Evolutionary conservation across 2,329 filamentous ascomycete genomes (phyloP), one percentile per base, ranked within the genome.

Genomic region (Trichoderma atrobrunneum): DNA sequence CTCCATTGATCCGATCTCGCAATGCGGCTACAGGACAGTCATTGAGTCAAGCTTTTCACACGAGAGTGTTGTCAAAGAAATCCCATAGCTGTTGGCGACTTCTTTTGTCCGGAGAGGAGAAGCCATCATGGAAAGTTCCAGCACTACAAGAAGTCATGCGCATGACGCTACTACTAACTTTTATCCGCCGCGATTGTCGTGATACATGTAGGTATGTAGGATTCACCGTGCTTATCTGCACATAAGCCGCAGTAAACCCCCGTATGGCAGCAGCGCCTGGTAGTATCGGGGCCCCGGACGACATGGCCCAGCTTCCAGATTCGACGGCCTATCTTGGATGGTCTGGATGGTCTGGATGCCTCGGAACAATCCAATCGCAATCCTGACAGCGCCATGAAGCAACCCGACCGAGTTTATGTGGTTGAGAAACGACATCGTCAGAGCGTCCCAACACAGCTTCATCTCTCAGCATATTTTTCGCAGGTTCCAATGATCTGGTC

Each of bases 391-490:
- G 93, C 93, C 14, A 81, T 87, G 78, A 86, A 84, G 43, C n/a
- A 73, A 86, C 92, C 77, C 93, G 93, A 1, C 89, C 93, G 76
- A 77, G 4, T 89, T 86, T 72, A 86, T 73, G 86, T 88, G 51
- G 78, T 81, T n/a, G 87, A 88, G 77, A 88, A 26, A 26, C 86
- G 67, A 80, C 79, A 75, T 73, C 28, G 8, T 56, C 72, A 24
- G 73, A 74, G 16, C 84, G 85, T 3, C 86, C 90, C 8, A 85
- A 90, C 79, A 92, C 74, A 83, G 82, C 63, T 98, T 96, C 81
- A 95, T 90, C 26, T 98, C 98, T 81, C 85, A 85, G 75, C 93
- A 97, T 78, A 97, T 98, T 78, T 78, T 88, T 94, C 79, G 92
- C 97, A 83, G 91, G 91, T 0, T 92, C 93, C 32, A 97, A 97